Evolutionary conservation across 2,329 filamentous ascomycete genomes (phyloP).

Genomic region (Pleurostoma richardsiae): DNA sequence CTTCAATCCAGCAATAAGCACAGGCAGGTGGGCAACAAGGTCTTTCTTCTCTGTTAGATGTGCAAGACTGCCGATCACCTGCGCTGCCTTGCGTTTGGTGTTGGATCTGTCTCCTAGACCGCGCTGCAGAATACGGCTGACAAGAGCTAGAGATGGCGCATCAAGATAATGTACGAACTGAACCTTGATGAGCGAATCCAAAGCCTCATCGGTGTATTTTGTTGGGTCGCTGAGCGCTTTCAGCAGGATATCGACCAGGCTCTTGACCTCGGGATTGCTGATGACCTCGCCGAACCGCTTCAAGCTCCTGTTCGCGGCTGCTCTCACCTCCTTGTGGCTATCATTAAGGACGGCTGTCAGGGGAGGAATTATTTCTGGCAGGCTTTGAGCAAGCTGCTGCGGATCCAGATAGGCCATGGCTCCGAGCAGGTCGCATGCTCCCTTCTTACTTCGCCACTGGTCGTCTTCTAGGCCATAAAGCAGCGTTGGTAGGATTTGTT

Average conservation of each 20-base stretch:
- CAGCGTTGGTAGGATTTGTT: slow-evolving; percentile 86
- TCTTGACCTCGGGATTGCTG: slow-evolving; percentile 94
- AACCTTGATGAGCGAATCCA: slow-evolving; percentile 95
- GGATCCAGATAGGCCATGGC: slow-evolving; percentile 99
- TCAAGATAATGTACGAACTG: slow-evolving; percentile 98
- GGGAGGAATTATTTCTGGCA: slow-evolving; percentile 95
- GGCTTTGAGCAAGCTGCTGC: slow-evolving; percentile 83
- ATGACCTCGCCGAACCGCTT: slow-evolving; percentile 99
- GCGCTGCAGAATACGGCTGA: slow-evolving; percentile 92
- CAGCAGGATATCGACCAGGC: slow-evolving; percentile 81
- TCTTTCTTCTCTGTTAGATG: slow-evolving; percentile 97
- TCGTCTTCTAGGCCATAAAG: slow-evolving; percentile 89
- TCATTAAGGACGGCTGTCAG: slow-evolving; percentile 92
- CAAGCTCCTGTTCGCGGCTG: slow-evolving; percentile 88
- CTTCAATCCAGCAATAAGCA: slow-evolving; percentile 86
- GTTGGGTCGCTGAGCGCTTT: slow-evolving; percentile 97
- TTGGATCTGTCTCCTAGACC: slow-evolving; percentile 86
- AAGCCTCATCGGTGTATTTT: slow-evolving; percentile 90
- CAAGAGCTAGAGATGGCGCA: slow-evolving; percentile 87
- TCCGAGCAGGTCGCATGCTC: slow-evolving; percentile 91
- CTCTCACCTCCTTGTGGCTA: slow-evolving; percentile 94
- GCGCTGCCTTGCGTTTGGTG: slow-evolving; percentile 92
- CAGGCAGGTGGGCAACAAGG: slow-evolving; percentile 82
- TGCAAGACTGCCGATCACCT: slow-evolving; percentile 95
- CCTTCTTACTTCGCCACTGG: slow-evolving; percentile 98